phyloP scores from a whole-genome alignment of 176 grass and related monocot genomes.

The Lolium rigidum region DNA sequence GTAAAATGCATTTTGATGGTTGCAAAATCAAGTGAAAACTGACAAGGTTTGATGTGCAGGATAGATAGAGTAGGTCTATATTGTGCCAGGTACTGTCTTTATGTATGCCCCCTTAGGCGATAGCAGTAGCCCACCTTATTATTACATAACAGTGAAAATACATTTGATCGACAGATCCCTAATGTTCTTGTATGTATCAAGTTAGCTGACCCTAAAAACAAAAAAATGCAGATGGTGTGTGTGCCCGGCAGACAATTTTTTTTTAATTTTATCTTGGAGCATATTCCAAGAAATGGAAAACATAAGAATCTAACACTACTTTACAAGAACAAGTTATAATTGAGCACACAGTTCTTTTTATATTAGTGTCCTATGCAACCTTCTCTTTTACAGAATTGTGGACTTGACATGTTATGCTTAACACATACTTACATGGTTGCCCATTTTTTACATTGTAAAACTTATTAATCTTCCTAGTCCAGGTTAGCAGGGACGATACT shows the following conservation, averaged over 20 bases:
- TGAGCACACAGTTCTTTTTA: conserved; percentile 26
- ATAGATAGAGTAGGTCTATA: not conserved
- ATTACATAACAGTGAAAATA: not conserved
- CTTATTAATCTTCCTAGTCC: conserved; percentile 18
- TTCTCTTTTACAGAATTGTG: not conserved
- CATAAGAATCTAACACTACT: not conserved
- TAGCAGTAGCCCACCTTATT: conserved; percentile 4
- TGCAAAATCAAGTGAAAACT: not conserved
- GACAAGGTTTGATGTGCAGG: not conserved
- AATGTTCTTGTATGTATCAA: conserved; percentile 1
- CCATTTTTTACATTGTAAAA: not conserved
- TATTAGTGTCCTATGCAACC: not conserved
- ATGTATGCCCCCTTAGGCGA: not conserved
- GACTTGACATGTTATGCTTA: not conserved
- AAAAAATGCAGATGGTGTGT: not conserved
- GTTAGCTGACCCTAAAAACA: conserved; percentile 1
- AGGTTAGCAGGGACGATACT: conserved; percentile 9
- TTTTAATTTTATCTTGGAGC: not conserved
- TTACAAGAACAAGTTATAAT: not conserved
- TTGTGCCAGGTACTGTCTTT: not conserved
- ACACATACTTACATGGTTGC: not conserved
- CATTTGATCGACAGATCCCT: not conserved
- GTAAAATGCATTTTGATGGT: conserved; percentile 21
- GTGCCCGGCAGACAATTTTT: not conserved
- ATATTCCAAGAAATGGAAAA: not conserved